phyloP scores from a whole-genome alignment of 2,329 filamentous ascomycete genomes.

The Colletotrichum chrysophilum region DNA sequence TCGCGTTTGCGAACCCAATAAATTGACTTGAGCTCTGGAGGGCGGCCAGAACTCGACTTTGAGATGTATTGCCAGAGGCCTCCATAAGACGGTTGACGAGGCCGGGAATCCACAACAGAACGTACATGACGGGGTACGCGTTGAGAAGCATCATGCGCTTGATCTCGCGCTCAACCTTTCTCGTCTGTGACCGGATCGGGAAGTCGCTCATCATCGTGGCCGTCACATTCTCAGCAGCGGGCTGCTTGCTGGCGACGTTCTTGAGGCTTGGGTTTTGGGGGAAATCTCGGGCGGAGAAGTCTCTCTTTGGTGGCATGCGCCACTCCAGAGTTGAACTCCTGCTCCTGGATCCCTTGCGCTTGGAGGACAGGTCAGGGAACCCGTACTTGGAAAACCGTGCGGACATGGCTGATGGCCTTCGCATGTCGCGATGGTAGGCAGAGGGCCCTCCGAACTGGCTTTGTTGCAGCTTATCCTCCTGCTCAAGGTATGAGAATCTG shows the following conservation, averaged over 20 bases:
- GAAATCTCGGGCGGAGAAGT: slow-evolving; percentile 1
- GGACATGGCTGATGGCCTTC: not conserved
- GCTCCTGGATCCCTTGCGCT: not conserved
- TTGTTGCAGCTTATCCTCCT: slow-evolving; percentile 7
- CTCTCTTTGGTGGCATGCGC: not conserved
- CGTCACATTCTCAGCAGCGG: not conserved
- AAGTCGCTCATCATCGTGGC: slow-evolving; percentile 22
- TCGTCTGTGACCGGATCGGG: slow-evolving; percentile 23
- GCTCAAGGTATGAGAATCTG: slow-evolving; percentile 15
- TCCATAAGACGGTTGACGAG: slow-evolving; percentile 38
- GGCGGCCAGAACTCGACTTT: slow-evolving; percentile 26
- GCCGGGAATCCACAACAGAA: slow-evolving; percentile 43
- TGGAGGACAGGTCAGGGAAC: not conserved
- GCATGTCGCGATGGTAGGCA: slow-evolving; percentile 1
- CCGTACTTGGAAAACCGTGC: not conserved
- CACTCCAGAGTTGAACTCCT: not conserved
- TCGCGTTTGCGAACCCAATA: slow-evolving; percentile 40
- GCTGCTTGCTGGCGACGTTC: not conserved
- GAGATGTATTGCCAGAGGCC: slow-evolving; percentile 24
- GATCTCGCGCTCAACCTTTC: slow-evolving; percentile 28
- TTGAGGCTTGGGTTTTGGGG: not conserved
- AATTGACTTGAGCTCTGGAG: slow-evolving; percentile 41
- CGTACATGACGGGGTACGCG: slow-evolving; percentile 41
- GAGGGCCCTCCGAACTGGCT: not conserved
- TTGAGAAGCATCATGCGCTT: slow-evolving; percentile 39